phyloP scores from a whole-genome alignment of 176 grass and related monocot species.

The Oryza coarctata region DNA sequence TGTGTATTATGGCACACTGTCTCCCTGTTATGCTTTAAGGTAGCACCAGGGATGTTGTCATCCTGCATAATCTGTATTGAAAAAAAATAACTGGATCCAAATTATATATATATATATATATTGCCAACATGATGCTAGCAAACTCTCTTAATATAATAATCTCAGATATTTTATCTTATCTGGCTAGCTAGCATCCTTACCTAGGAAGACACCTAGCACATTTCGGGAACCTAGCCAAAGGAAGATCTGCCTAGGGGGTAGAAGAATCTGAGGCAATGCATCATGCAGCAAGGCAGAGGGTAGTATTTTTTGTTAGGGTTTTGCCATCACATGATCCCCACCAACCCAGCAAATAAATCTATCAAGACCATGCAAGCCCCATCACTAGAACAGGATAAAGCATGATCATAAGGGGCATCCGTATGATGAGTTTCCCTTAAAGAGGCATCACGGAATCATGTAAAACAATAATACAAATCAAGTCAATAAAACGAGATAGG shows the following conservation, averaged over 20 bases:
- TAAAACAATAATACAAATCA: background rate
- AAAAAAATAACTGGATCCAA: background rate
- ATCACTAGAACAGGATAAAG: slow-evolving; percentile 53
- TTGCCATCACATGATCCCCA: slow-evolving; percentile 70
- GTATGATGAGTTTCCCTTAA: slow-evolving; percentile 52
- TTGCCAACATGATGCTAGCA: slow-evolving; percentile 16
- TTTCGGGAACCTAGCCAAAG: slow-evolving; percentile 46
- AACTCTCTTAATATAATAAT: slow-evolving; percentile 18
- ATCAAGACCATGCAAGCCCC: slow-evolving; percentile 49
- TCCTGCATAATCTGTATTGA: slow-evolving; percentile 11
- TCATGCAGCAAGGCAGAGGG: background rate
- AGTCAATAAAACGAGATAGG: background rate
- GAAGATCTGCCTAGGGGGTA: slow-evolving; percentile 44
- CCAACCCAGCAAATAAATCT: slow-evolving; percentile 61
- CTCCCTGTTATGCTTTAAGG: background rate
- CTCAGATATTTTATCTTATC: slow-evolving; percentile 9
- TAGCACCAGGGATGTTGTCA: background rate
- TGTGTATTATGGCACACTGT: background rate
- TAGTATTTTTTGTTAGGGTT: slow-evolving; percentile 36
- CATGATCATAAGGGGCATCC: slow-evolving; percentile 35
- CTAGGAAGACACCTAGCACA: slow-evolving; percentile 9
- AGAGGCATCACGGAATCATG: slow-evolving; percentile 52
- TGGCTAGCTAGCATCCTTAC: slow-evolving; percentile 22
- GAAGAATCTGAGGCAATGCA: slow-evolving; percentile 42
- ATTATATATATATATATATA: slow-evolving; percentile 1